phyloP scores from a whole-genome alignment of 192 early-diverging fungal genomes.

The Jimgerdemannia flammicorona region DNA sequence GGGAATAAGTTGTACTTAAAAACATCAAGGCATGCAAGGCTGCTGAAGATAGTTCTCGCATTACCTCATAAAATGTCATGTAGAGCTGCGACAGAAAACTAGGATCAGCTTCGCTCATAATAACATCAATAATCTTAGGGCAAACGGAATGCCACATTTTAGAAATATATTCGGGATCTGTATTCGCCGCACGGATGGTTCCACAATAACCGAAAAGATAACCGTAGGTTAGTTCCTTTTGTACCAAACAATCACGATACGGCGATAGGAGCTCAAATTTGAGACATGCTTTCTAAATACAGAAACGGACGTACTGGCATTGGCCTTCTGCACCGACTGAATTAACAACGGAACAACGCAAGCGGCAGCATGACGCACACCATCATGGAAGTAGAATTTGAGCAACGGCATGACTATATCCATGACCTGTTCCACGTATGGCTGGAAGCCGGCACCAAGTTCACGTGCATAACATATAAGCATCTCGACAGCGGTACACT shows the following conservation, averaged over 20 bases:
- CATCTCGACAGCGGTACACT: conserved; percentile 98
- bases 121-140: conserved; percentile 73
- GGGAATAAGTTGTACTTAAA: no score
- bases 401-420: conserved; percentile 87
- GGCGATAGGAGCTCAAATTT: no score
- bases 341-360: conserved; percentile 80
- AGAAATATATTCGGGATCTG: conserved; percentile 45
- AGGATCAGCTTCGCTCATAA: conserved; percentile 79
- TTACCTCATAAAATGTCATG: conserved; percentile 62
- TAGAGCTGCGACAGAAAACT: conserved; percentile 77
- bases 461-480: conserved; percentile 91
- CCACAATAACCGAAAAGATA: no score
- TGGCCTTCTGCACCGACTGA: conserved; percentile 48
- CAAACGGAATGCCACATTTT: conserved; percentile 73
- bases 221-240: no score
- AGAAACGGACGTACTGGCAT: not conserved
- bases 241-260: no score
- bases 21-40: no score
- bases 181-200: conserved; percentile 5
- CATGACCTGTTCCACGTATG: conserved; percentile 79
- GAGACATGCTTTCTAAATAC: no score
- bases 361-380: conserved; percentile 87
- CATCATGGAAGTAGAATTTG: conserved; percentile 98
- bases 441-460: conserved; percentile 84
- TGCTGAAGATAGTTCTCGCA: conserved; percentile 1